These are phyloP conservation scores for Penicillium coffeae DNA, from an alignment of 495 filamentous ascomycete species.

Conservation along the genomic window DNA sequence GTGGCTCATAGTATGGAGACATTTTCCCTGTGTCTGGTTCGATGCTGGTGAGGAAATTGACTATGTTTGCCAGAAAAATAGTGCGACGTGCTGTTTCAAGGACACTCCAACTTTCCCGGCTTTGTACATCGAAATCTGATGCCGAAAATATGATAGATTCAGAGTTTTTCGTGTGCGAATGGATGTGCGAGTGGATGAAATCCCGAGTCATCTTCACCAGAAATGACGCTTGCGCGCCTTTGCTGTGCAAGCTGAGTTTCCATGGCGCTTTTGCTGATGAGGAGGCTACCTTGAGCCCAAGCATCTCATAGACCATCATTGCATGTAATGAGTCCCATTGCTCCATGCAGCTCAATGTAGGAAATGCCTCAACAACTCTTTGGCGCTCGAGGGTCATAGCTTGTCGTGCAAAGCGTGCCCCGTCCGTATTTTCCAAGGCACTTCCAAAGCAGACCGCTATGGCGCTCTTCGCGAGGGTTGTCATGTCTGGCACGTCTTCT, in stretches of 20 bases:
- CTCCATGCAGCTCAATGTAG: slow-evolving; percentile 13
- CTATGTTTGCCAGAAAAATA: slow-evolving; percentile 12
- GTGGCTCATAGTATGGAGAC: slow-evolving; percentile 15
- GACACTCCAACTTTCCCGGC: slow-evolving; percentile 6
- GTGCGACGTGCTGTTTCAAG: slow-evolving; percentile 14
- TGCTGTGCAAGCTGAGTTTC: slow-evolving; percentile 7
- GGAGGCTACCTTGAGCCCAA: slow-evolving; percentile 3
- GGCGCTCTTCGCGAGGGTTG: slow-evolving; percentile 11
- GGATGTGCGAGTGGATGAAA: slow-evolving; percentile 5
- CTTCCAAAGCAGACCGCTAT: slow-evolving; percentile 16
- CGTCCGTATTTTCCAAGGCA: slow-evolving; percentile 12
- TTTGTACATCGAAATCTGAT: neutral
- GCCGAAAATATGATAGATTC: neutral
- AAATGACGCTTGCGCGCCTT: slow-evolving; percentile 8
- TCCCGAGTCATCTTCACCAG: slow-evolving; percentile 12
- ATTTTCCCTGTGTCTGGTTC: slow-evolving; percentile 1
- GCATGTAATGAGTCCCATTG: slow-evolving; percentile 18
- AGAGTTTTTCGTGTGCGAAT: neutral
- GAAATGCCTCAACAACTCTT: slow-evolving; percentile 9
- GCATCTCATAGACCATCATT: slow-evolving; percentile 12
- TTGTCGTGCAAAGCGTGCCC: slow-evolving; percentile 6
- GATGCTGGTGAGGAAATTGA: slow-evolving; percentile 9
- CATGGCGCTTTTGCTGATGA: neutral
- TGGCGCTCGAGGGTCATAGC: slow-evolving; percentile 15
- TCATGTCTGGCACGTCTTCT: slow-evolving; percentile 8